Evolutionary conservation across 805 yeast species (phyloP), one percentile per base, ranked within the genome.

Genomic region (Metschnikowia drakensbergensis): DNA sequence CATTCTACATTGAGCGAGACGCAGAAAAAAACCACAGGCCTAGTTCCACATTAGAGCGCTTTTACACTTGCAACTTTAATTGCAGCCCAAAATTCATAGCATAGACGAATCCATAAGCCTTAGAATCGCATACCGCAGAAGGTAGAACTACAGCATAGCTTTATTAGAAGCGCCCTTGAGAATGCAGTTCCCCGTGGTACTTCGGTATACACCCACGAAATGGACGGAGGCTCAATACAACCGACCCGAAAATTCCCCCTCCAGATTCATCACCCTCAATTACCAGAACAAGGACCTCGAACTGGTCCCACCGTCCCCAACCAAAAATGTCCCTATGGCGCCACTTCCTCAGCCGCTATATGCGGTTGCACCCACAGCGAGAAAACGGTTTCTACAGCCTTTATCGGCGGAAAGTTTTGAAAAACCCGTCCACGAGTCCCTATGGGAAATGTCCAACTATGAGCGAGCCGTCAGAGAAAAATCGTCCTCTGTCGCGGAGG

Each of bases 191-290:
- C 35, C 39, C 9, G 57, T 55, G 27, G 48, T 49, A 13, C 26
- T 55, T n/a, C 51, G 48, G n/a, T 55, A 54, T 30, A 49, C 39
- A 26, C 58, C 58, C 13, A 50, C 41, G 9, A 52, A 52, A 34
- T 55, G 58, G 59, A 39, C 52, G 10, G 55, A 52, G 37, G 37
- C 50, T 11, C 45, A 44, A 5, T 10, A 38, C 28, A 41, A 34
- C 17, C 47, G 30, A 10, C 10, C 25, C 17, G 31, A 22, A 9
- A 35, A 33, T 28, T 42, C 51, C 11, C 54, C 52, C 4, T 42
- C 56, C 17, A 45, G 43, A 37, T 25, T 50, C 27, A 49, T 54
- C 26, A 37, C 50, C 3, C 44, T 50, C 31, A 49, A 32, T 32
- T 53, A 46, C 45, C 37, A 44, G 30, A 36, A 36, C 25, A 40